A percentile compares a stretch with the other conserved stretches of the same genome.
These are phyloP conservation scores for Nelumbo lutea DNA, from an alignment of 164 flowering plant genomes.

Conservation along the genomic window DNA sequence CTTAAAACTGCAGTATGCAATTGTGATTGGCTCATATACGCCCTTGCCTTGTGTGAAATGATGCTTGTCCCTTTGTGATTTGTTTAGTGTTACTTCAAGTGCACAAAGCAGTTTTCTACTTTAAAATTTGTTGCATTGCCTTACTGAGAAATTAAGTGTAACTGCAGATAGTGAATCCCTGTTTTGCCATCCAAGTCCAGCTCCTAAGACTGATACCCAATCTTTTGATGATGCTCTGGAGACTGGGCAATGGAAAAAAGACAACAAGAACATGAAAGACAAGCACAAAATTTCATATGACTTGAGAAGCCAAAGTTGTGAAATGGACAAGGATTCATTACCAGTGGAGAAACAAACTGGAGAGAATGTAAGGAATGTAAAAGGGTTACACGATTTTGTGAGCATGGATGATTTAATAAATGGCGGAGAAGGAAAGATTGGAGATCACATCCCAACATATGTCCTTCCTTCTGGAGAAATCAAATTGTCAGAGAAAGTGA, in stretches of 20 bases:
- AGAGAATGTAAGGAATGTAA: constrained; percentile 14
- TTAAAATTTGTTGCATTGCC: background rate
- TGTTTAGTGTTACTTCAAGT: no score
- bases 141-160: background rate
- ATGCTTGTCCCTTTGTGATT: no score
- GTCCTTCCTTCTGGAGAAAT: constrained; percentile 8
- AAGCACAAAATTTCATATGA: constrained; percentile 15
- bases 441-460: constrained; percentile 9
- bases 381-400: constrained; percentile 17
- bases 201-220: constrained; percentile 10
- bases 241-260: constrained; percentile 13
- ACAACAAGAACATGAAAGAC: constrained; percentile 15
- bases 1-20: no score
- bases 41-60: no score
- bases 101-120: background rate
- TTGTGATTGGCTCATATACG: no score
- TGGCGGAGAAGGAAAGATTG: constrained; percentile 10
- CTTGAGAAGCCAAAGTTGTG: constrained; percentile 7
- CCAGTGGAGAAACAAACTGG: constrained; percentile 12
- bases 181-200: constrained; percentile 6
- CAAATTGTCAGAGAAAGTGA: constrained; percentile 24
- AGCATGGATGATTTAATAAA: constrained; percentile 15
- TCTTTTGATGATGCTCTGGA: constrained; percentile 19
- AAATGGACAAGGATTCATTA: constrained; percentile 8
- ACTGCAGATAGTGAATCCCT: constrained; percentile 21